Evolutionary conservation across 495 filamentous ascomycete genomes (phyloP).

Genomic region (Penicillium subrubescens): DNA sequence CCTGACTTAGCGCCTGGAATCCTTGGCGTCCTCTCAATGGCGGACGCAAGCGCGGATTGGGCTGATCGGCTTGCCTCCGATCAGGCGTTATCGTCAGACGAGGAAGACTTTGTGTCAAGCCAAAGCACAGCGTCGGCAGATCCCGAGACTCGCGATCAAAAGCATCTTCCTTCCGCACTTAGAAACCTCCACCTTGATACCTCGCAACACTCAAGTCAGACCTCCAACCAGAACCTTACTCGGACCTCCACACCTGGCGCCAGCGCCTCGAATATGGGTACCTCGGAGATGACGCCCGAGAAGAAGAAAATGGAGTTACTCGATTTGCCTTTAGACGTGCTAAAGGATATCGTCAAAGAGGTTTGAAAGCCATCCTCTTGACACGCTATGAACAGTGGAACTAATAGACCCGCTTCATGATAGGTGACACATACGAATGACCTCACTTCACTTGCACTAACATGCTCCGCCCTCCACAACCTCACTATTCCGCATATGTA

Average conservation of each 20-base stretch:
- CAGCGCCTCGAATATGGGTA: constrained; percentile 1
- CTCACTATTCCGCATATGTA: constrained; percentile 88
- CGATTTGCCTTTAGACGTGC: constrained; percentile 82
- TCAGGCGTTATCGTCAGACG: constrained; percentile 34
- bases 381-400: not conserved
- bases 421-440: constrained; percentile 89
- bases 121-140: constrained; percentile 34
- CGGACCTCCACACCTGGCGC: constrained; percentile 16
- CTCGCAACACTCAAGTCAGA: constrained; percentile 13
- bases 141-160: constrained; percentile 13
- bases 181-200: constrained; percentile 39
- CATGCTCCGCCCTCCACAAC: constrained; percentile 80
- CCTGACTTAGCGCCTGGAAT: constrained; percentile 6
- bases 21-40: constrained; percentile 14
- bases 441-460: constrained; percentile 77
- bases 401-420: constrained; percentile 11
- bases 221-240: constrained; percentile 9
- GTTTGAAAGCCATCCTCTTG: constrained; percentile 44
- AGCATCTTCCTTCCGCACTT: constrained; percentile 15
- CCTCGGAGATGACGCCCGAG: not conserved
- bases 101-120: constrained; percentile 39
- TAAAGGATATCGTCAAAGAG: constrained; percentile 89
- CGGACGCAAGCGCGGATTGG: constrained; percentile 22
- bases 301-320: constrained; percentile 59
- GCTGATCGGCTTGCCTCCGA: constrained; percentile 32